Conservation (phyloP, 176 grass and related monocot species). For the Puya raimondii region DNA sequence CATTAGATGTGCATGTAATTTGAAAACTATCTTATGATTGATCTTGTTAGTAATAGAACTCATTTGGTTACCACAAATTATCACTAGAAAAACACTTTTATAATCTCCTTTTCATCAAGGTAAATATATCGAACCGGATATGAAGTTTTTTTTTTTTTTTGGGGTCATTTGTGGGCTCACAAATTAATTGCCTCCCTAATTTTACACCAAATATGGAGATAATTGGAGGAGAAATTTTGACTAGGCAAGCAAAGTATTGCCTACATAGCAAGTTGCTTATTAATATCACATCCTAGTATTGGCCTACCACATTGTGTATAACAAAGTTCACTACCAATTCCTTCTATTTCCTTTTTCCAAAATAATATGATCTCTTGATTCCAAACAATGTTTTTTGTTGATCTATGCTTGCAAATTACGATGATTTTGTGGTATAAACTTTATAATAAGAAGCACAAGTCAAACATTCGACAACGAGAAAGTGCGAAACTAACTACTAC, state of each 20-base stretch:
- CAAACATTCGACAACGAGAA: too few relatives aligned
- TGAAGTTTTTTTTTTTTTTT: background rate
- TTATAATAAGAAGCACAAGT: too few relatives aligned
- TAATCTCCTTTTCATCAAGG: background rate
- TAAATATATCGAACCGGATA: background rate
- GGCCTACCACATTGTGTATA: background rate
- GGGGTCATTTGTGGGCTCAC: background rate
- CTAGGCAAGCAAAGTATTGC: background rate
- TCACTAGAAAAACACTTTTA: background rate
- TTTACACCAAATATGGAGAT: background rate
- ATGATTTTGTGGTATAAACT: too few relatives aligned
- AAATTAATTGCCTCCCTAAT: background rate
- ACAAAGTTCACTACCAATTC: background rate
- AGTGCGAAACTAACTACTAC: too few relatives aligned
- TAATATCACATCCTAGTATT: background rate
- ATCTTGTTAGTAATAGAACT: too few relatives aligned
- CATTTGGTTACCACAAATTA: too few relatives aligned
- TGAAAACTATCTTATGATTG: too few relatives aligned
- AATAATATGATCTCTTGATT: too few relatives aligned
- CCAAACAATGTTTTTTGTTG: too few relatives aligned
- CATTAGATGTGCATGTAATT: too few relatives aligned
- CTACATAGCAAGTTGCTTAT: background rate
- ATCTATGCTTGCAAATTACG: too few relatives aligned
- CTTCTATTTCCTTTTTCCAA: too few relatives aligned
- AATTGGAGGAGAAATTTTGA: background rate